Evolutionary conservation across 257 asterid species (phyloP).

Genomic region (Nicotiana sylvestris): DNA sequence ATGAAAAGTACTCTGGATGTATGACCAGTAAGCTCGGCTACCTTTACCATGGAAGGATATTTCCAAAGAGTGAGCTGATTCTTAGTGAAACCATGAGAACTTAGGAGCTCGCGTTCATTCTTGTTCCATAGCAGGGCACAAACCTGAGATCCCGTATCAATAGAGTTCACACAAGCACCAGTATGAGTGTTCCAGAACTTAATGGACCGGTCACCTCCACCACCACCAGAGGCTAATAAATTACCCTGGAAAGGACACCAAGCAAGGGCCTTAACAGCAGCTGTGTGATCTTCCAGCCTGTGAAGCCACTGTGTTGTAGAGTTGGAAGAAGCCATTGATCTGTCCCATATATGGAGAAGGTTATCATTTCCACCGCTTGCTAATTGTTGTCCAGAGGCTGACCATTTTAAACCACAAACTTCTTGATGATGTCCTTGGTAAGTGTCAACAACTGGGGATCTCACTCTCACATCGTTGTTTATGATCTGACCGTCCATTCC

Average conservation of each 20-base stretch:
- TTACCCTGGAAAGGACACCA: constrained; percentile 35
- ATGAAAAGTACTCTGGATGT: constrained; percentile 56
- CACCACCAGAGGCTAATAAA: constrained; percentile 31
- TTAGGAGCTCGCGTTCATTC: constrained; percentile 21
- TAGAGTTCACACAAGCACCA: constrained; percentile 29
- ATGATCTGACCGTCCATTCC: constrained; percentile 29
- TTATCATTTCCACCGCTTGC: constrained; percentile 42
- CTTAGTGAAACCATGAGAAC: constrained; percentile 46
- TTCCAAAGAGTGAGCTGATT: constrained; percentile 58
- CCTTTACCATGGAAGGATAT: constrained; percentile 52
- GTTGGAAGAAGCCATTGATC: constrained; percentile 20
- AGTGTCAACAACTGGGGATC: constrained; percentile 9
- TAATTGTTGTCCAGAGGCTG: constrained; percentile 33
- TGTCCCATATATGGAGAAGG: constrained; percentile 30
- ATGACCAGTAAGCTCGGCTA: constrained; percentile 52
- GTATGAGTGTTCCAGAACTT: constrained; percentile 27
- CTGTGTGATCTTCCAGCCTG: constrained; percentile 28
- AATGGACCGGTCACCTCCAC: constrained; percentile 17
- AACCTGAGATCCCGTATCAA: constrained; percentile 23
- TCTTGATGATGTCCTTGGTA: constrained; percentile 25
- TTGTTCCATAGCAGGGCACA: constrained; percentile 26
- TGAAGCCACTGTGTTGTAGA: constrained; percentile 28
- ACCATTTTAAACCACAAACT: constrained; percentile 34
- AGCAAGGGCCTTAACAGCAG: constrained; percentile 37
- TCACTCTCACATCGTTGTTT: constrained; percentile 19